Conservation (phyloP, 1,284 basidiomycete genomes). For the Afroboletus lepidellus region DNA sequence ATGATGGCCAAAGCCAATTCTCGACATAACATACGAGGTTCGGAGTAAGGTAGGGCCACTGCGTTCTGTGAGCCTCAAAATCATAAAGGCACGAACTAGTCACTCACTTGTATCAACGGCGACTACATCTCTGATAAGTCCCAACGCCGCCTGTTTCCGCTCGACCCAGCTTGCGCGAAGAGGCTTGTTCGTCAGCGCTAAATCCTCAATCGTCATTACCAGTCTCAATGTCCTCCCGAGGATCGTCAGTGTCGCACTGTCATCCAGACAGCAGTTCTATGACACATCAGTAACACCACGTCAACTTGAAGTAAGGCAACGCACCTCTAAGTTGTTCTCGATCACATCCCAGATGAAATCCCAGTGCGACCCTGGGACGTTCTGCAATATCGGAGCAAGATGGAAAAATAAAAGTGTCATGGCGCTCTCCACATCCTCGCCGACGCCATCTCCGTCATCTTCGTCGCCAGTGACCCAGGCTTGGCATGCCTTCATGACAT, state of each 20-base stretch:
- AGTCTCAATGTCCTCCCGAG: conserved; percentile 72
- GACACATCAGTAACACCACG: conserved; percentile 1
- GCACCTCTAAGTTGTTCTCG: conserved; percentile 85
- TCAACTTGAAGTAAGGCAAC: conserved; percentile 18
- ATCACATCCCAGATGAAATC: conserved; percentile 89
- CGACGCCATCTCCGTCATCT: conserved; percentile 51
- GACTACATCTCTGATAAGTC: conserved; percentile 59
- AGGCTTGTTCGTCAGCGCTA: conserved; percentile 70
- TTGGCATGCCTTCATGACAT: conserved; percentile 85
- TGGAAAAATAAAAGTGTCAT: conserved; percentile 76
- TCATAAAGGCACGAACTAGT: not conserved
- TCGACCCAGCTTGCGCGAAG: conserved; percentile 71
- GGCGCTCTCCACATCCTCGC: conserved; percentile 70
- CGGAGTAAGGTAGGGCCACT: conserved; percentile 40
- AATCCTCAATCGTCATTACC: conserved; percentile 68
- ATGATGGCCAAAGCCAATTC: conserved; percentile 67
- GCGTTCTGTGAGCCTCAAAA: not conserved
- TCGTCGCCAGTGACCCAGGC: conserved; percentile 78
- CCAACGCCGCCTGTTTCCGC: conserved; percentile 52
- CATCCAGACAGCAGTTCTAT: conserved; percentile 62
- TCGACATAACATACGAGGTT: conserved; percentile 68
- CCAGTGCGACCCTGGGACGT: conserved; percentile 87
- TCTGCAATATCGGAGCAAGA: conserved; percentile 87
- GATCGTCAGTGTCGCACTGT: conserved; percentile 57
- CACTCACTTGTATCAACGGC: conserved; percentile 48